These are phyloP conservation scores for Xylariaceae sp. DNA, from an alignment of 2,329 filamentous ascomycete species.

Conservation along the genomic window DNA sequence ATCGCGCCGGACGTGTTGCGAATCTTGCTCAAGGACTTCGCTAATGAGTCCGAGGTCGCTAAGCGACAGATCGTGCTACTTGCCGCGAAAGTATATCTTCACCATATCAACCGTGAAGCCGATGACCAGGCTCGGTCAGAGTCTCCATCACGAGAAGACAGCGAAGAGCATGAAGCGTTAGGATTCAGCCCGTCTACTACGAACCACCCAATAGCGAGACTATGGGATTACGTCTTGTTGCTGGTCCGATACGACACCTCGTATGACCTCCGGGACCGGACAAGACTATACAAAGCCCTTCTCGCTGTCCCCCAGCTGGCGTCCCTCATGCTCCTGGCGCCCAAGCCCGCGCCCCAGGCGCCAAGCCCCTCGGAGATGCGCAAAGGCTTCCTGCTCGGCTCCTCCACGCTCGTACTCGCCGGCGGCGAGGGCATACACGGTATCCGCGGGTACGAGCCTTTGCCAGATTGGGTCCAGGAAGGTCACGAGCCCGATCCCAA, in stretches of 20 bases:
- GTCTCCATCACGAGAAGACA: slow-evolving; percentile 27
- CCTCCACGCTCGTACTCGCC: slow-evolving; percentile 77
- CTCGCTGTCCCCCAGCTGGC: slow-evolving; percentile 81
- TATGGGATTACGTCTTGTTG: slow-evolving; percentile 82
- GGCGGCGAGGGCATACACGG: slow-evolving; percentile 68
- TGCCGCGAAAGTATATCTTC: slow-evolving; percentile 93
- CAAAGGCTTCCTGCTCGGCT: slow-evolving; percentile 73
- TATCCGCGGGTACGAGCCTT: slow-evolving; percentile 67
- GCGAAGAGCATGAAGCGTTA: slow-evolving; percentile 21
- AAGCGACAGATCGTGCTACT: slow-evolving; percentile 89
- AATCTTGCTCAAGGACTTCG: slow-evolving; percentile 79
- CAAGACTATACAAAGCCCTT: slow-evolving; percentile 80
- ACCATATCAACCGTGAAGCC: slow-evolving; percentile 67
- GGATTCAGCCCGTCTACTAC: slow-evolving; percentile 35
- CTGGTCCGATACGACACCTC: slow-evolving; percentile 90
- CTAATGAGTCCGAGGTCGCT: slow-evolving; percentile 75
- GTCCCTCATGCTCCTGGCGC: slow-evolving; percentile 82
- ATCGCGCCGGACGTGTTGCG: slow-evolving; percentile 90
- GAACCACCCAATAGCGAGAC: slow-evolving; percentile 63
- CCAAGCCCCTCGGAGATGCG: slow-evolving; percentile 83
- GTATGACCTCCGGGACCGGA: slow-evolving; percentile 88
- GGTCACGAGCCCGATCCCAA: slow-evolving; percentile 74
- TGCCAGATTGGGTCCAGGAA: slow-evolving; percentile 79
- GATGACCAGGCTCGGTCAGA: slow-evolving; percentile 30
- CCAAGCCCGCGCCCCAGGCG: slow-evolving; percentile 87